phyloP scores from a whole-genome alignment of 257 asterid genomes.

The Agastache rugosa region DNA sequence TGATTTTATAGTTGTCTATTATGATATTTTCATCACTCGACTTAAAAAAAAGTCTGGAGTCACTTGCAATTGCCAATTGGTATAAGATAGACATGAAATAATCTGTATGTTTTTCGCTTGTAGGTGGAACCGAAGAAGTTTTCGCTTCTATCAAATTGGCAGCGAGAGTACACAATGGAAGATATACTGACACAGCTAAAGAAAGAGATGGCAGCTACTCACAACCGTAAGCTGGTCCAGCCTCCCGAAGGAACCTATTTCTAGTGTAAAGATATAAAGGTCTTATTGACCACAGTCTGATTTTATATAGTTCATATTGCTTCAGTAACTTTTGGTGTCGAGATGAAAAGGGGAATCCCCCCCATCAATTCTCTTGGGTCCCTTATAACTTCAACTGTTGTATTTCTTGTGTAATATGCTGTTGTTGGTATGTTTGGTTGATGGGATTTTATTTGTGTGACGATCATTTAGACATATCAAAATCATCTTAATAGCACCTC shows the following conservation, averaged over 20 bases:
- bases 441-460: constrained; percentile 33
- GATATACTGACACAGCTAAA: constrained; percentile 42
- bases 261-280: constrained; percentile 46
- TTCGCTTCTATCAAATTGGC: constrained; percentile 73
- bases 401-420: constrained; percentile 28
- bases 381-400: constrained; percentile 4
- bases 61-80: not conserved
- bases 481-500: not conserved
- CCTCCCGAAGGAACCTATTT: constrained; percentile 91
- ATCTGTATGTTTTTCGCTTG: constrained; percentile 4
- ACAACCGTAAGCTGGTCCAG: constrained; percentile 50
- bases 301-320: constrained; percentile 36
- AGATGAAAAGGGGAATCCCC: constrained; percentile 16
- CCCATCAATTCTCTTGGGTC: constrained; percentile 28
- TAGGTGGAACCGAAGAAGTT: constrained; percentile 85
- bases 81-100: not conserved
- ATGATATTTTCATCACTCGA: not conserved
- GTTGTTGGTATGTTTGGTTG: constrained; percentile 32
- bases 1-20: not conserved
- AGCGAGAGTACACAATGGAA: constrained; percentile 70
- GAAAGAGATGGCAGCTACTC: constrained; percentile 50
- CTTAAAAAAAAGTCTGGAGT: not conserved
- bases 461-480: constrained; percentile 22
- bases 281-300: constrained; percentile 29
- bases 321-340: constrained; percentile 23